phyloP scores from a whole-genome alignment of 306 rosid genomes.

The Dryas octopetala region DNA sequence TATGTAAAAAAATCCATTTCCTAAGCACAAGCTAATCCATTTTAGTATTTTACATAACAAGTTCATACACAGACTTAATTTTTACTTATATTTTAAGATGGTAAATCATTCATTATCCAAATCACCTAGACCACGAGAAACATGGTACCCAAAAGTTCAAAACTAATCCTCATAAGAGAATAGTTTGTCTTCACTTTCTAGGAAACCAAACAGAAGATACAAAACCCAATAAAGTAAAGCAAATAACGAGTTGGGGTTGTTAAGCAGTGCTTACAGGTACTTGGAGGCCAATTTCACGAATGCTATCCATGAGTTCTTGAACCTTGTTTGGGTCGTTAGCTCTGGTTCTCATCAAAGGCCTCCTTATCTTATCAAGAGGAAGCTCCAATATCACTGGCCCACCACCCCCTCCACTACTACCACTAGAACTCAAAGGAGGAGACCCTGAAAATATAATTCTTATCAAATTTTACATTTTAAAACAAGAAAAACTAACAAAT shows the following conservation, averaged over 20 bases:
- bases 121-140: background rate
- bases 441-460: conserved; percentile 42
- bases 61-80: no score
- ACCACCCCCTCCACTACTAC: conserved; percentile 47
- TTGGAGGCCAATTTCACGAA: conserved; percentile 83
- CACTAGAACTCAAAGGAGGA: conserved; percentile 37
- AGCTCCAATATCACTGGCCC: conserved; percentile 92
- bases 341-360: conserved; percentile 92
- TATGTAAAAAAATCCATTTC: background rate
- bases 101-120: no score
- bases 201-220: conserved; percentile 6
- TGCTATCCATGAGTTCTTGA: conserved; percentile 81
- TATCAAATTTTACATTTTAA: background rate
- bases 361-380: conserved; percentile 84
- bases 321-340: conserved; percentile 74
- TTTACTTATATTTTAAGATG: no score
- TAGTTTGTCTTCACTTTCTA: conserved; percentile 2
- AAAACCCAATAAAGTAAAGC: background rate
- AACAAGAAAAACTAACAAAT: background rate
- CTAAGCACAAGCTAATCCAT: background rate
- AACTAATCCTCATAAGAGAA: background rate
- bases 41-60: background rate
- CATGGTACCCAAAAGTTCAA: background rate
- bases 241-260: conserved; percentile 6
- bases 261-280: conserved; percentile 59